Conservation (phyloP, 352 stramenopile genomes). For the Phytophthora hibernalis region DNA sequence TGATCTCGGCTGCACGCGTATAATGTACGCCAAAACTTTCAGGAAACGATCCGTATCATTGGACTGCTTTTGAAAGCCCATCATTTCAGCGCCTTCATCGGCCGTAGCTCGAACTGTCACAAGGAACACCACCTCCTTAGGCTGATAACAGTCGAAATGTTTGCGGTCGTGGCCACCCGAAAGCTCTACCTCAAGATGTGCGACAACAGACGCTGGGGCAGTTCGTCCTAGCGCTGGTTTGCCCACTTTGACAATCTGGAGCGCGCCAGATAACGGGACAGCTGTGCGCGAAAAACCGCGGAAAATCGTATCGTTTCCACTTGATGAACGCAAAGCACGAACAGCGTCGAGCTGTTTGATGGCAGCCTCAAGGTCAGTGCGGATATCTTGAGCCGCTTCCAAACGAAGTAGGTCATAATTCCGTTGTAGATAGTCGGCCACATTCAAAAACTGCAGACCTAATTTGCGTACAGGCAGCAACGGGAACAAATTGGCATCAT, state of each 20-base stretch:
- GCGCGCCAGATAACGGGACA: slow-evolving; percentile 43
- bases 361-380: slow-evolving; percentile 85
- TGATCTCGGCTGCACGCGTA: slow-evolving; percentile 79
- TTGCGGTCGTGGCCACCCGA: slow-evolving; percentile 50
- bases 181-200: slow-evolving; percentile 90
- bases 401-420: slow-evolving; percentile 93
- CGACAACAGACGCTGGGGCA: slow-evolving; percentile 83
- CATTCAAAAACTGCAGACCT: slow-evolving; percentile 95
- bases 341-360: slow-evolving; percentile 78
- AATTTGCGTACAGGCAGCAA: slow-evolving; percentile 94
- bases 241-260: slow-evolving; percentile 83
- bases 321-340: slow-evolving; percentile 45
- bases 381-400: slow-evolving; percentile 89
- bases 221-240: slow-evolving; percentile 92
- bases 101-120: slow-evolving; percentile 76
- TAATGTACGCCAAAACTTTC: slow-evolving; percentile 89
- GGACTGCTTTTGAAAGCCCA: slow-evolving; percentile 51
- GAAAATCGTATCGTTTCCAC: slow-evolving; percentile 64
- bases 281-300: slow-evolving; percentile 57
- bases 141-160: slow-evolving; percentile 90
- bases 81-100: slow-evolving; percentile 73
- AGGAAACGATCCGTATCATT: slow-evolving; percentile 68
- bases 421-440: slow-evolving; percentile 94
- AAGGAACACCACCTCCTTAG: slow-evolving; percentile 96
- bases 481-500: slow-evolving; percentile 47